These are phyloP conservation scores for Pseudocercospora ulei DNA, from an alignment of 2,329 filamentous ascomycete genomes.

Conservation along the genomic window DNA sequence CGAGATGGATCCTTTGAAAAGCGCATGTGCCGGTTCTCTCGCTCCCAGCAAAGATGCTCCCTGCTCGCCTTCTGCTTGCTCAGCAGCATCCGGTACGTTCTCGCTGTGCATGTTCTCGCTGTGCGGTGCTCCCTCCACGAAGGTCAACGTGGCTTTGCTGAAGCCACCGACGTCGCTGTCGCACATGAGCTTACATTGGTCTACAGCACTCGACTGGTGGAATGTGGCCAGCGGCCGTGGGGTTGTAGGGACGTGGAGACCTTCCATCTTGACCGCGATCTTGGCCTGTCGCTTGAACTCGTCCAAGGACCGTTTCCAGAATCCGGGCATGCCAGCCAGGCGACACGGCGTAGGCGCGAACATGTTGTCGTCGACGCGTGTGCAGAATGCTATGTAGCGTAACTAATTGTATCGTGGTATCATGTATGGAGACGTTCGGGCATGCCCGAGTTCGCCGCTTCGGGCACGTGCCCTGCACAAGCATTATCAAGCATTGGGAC, in stretches of 20 bases:
- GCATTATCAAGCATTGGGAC: too few species aligned
- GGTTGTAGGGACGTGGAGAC: conserved; percentile 53
- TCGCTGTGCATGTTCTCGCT: conserved; percentile 21
- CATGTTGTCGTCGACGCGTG: conserved; percentile 12
- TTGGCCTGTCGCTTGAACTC: conserved; percentile 50
- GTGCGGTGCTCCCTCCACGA: conserved; percentile 32
- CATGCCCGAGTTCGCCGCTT: conserved; percentile 11
- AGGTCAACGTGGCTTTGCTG: conserved; percentile 64
- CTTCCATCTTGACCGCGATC: conserved; percentile 58
- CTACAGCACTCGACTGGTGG: conserved; percentile 39
- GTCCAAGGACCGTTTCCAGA: conserved; percentile 50
- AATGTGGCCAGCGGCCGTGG: conserved; percentile 60
- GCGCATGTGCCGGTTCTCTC: conserved; percentile 54
- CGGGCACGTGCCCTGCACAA: too few species aligned
- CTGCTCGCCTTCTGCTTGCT: conserved; percentile 14
- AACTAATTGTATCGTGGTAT: too few species aligned
- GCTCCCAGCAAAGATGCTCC: conserved; percentile 7
- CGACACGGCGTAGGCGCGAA: conserved; percentile 23
- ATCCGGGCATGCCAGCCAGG: conserved; percentile 37
- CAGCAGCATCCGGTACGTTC: neutral
- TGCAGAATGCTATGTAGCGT: neutral
- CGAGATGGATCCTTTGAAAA: conserved; percentile 82
- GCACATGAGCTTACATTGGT: conserved; percentile 63
- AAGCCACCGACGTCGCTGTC: conserved; percentile 77
- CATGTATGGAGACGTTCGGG: conserved; percentile 11